A percentile compares a stretch with the other conserved stretches of the same genome.
Evolutionary conservation across 1,284 basidiomycete genomes (phyloP).

Genomic region (Meira miltonrushii): DNA sequence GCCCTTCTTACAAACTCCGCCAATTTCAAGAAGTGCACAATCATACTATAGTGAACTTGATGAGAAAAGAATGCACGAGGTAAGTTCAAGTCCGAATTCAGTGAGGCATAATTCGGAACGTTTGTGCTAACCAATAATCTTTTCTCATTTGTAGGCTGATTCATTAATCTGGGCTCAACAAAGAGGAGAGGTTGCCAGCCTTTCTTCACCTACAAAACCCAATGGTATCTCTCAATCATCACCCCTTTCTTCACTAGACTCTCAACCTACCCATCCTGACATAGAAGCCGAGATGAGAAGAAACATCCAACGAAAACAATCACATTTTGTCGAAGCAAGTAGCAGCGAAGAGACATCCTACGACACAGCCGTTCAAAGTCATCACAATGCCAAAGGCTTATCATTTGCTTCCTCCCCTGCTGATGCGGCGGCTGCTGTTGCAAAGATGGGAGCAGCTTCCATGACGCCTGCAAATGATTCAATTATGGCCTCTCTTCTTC

Average conservation of each 20-base stretch:
- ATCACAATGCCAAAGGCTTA: not conserved
- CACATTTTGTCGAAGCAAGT: not conserved
- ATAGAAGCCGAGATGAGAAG: not conserved
- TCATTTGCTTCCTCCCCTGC: conserved; percentile 33
- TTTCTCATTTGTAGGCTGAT: not conserved
- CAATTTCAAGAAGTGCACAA: conserved; percentile 23
- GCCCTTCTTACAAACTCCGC: conserved; percentile 18
- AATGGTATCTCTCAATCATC: too few relatives aligned
- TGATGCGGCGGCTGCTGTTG: conserved; percentile 34
- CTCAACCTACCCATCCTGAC: conserved; percentile 2
- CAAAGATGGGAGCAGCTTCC: conserved; percentile 32
- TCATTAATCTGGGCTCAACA: not conserved
- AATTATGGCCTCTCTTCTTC: conserved; percentile 6
- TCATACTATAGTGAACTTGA: conserved; percentile 37
- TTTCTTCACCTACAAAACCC: conserved; percentile 5
- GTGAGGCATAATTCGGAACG: conserved; percentile 11
- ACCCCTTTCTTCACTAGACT: conserved; percentile 1
- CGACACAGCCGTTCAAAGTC: not conserved
- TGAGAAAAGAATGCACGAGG: conserved; percentile 37
- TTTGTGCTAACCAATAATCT: not conserved
- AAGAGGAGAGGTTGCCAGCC: not conserved
- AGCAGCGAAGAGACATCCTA: not conserved
- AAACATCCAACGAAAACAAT: not conserved
- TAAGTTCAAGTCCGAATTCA: not conserved
- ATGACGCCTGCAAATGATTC: conserved; percentile 11